A percentile compares a stretch with the other conserved stretches of the same genome.
These are phyloP conservation scores for Cicer chorassanicum DNA, from an alignment of 306 rosid genomes.

Conservation along the genomic window DNA sequence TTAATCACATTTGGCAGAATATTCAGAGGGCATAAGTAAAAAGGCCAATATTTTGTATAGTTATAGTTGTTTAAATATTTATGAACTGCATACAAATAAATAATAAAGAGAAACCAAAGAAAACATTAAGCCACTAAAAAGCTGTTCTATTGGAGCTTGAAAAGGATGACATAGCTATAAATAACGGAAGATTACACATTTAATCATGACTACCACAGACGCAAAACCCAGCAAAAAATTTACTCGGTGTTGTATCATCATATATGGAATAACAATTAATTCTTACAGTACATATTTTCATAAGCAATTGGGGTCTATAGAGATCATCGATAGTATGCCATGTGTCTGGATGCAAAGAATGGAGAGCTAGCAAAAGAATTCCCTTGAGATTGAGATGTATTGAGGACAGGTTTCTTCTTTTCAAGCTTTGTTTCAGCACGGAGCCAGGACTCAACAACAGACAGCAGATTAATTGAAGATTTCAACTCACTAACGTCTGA, in stretches of 20 bases:
- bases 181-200: constrained; percentile 11
- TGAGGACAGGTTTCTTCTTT: constrained; percentile 61
- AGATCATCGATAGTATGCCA: constrained; percentile 82
- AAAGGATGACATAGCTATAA: neutral
- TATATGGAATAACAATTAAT: neutral
- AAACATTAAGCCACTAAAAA: constrained; percentile 8
- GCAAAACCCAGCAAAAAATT: neutral
- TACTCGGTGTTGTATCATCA: constrained; percentile 4
- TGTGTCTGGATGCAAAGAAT: constrained; percentile 77
- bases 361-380: constrained; percentile 57
- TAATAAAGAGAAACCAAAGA: neutral
- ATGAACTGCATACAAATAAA: neutral
- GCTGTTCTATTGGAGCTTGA: constrained; percentile 1
- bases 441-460: constrained; percentile 93
- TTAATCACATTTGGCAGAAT: too few species aligned
- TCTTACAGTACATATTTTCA: constrained; percentile 1
- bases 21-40: too few species aligned
- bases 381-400: constrained; percentile 53
- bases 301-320: constrained; percentile 21
- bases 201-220: constrained; percentile 4
- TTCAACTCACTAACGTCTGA: constrained; percentile 78
- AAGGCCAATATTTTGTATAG: neutral
- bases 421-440: constrained; percentile 77
- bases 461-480: constrained; percentile 72
- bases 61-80: neutral